Conservation (phyloP, 2,329 filamentous ascomycete species). For the Paecilomyces fulvus region DNA sequence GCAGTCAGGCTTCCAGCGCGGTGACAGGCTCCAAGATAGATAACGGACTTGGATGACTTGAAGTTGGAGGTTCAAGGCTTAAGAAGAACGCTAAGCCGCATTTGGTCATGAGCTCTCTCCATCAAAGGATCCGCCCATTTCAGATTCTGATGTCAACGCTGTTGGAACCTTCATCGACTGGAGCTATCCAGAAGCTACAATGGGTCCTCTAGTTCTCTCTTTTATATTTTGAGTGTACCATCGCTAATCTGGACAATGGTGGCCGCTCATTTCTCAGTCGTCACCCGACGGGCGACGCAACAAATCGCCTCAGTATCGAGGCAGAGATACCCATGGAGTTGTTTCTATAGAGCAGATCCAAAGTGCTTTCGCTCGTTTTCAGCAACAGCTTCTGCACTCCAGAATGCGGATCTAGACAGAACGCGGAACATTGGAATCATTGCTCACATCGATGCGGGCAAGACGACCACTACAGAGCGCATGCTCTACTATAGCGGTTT, state of each 20-base stretch:
- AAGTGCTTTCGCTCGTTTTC: slow-evolving; percentile 18
- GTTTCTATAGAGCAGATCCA: not conserved
- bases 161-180: not conserved
- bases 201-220: not conserved
- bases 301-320: slow-evolving; percentile 5
- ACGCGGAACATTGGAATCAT: slow-evolving; percentile 97
- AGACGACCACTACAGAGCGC: slow-evolving; percentile 96
- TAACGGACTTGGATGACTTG: not conserved
- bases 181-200: not conserved
- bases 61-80: not conserved
- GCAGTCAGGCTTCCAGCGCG: not conserved
- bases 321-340: slow-evolving; percentile 1
- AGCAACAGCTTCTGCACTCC: slow-evolving; percentile 12
- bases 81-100: not conserved
- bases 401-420: slow-evolving; percentile 41
- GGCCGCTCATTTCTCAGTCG: slow-evolving; percentile 22
- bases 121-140: not conserved
- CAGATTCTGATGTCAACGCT: not conserved
- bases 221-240: not conserved
- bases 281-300: slow-evolving; percentile 16
- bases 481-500: slow-evolving; percentile 97
- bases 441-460: slow-evolving; percentile 96
- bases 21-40: not conserved
- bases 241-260: slow-evolving; percentile 16
- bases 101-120: not conserved